These are phyloP conservation scores for Rutstroemia sp. DNA, from an alignment of 2,329 filamentous ascomycete species.

Conservation along the genomic window DNA sequence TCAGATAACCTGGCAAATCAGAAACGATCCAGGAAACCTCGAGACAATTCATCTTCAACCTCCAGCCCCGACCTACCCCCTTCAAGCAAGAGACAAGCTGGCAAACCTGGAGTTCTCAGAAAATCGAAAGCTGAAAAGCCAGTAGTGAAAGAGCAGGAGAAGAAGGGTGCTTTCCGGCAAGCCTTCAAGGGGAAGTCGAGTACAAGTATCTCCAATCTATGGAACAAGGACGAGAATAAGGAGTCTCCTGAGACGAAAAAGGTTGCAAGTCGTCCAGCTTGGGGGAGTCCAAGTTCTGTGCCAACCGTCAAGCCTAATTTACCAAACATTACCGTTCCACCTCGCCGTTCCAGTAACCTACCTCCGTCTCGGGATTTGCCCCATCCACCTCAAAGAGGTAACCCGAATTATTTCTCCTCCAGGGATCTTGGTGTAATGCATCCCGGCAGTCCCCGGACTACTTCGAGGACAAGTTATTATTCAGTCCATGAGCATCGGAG, in stretches of 20 bases:
- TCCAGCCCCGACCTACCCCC: slow-evolving; percentile 16
- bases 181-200: slow-evolving; percentile 44
- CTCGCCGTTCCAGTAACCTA: slow-evolving; percentile 27
- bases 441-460: slow-evolving; percentile 28
- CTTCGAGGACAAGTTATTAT: slow-evolving; percentile 42
- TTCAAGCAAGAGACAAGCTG: slow-evolving; percentile 19
- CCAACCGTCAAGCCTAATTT: slow-evolving; percentile 16
- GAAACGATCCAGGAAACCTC: slow-evolving; percentile 26
- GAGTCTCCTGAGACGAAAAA: slow-evolving; percentile 18
- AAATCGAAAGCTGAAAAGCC: slow-evolving; percentile 24
- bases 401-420: slow-evolving; percentile 34
- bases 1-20: slow-evolving; percentile 24
- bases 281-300: slow-evolving; percentile 20
- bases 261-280: slow-evolving; percentile 22
- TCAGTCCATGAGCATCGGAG: slow-evolving; percentile 44
- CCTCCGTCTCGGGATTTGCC: slow-evolving; percentile 31
- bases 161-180: slow-evolving; percentile 39
- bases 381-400: slow-evolving; percentile 31
- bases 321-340: slow-evolving; percentile 27
- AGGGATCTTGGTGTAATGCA: slow-evolving; percentile 30
- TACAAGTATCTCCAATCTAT: slow-evolving; percentile 40
- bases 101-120: slow-evolving; percentile 26
- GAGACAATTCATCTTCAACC: slow-evolving; percentile 22
- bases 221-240: slow-evolving; percentile 38
- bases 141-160: slow-evolving; percentile 33